A percentile compares a stretch with the other conserved stretches of the same genome.
phyloP scores from a whole-genome alignment of 2,329 filamentous ascomycete genomes.

The Pseudogymnoascus sp. region DNA sequence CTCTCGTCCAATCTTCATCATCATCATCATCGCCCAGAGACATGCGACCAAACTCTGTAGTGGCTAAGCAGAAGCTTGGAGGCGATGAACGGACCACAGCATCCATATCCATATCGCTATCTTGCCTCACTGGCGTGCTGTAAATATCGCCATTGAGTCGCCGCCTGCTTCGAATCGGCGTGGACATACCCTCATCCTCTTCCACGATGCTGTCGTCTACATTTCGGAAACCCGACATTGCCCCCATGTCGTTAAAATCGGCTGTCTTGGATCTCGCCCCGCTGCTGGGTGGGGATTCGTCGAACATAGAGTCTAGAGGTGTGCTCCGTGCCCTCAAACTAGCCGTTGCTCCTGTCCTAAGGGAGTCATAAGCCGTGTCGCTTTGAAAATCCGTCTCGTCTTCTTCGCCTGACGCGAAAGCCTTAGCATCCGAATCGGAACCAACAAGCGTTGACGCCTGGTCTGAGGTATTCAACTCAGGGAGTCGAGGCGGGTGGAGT shows the following conservation, averaged over 20 bases:
- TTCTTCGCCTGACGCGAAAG: constrained; percentile 61
- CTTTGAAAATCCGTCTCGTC: constrained; percentile 73
- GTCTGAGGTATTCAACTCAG: constrained; percentile 25
- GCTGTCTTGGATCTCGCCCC: constrained; percentile 34
- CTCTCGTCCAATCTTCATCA: constrained; percentile 54
- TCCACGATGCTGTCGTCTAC: constrained; percentile 51
- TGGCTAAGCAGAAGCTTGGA: constrained; percentile 26
- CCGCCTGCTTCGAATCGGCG: constrained; percentile 33
- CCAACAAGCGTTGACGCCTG: constrained; percentile 56
- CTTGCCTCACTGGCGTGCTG: constrained; percentile 18
- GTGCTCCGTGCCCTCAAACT: constrained; percentile 61
- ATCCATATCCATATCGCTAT: constrained; percentile 16
- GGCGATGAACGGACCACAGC: constrained; percentile 23
- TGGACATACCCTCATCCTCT: constrained; percentile 51
- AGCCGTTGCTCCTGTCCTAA: constrained; percentile 62
- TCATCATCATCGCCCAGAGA: constrained; percentile 57
- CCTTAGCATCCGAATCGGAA: constrained; percentile 60
- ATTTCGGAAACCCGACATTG: constrained; percentile 43
- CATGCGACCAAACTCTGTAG: constrained; percentile 39
- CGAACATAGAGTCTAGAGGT: constrained; percentile 71
- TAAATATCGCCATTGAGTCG: constrained; percentile 2
- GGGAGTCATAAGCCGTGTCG: constrained; percentile 69
- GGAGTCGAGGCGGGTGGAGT: constrained; percentile 19
- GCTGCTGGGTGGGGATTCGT: constrained; percentile 63
- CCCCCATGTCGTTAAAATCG: constrained; percentile 26